Conservation (phyloP, 768 basidiomycete species). For the Strobilomyces echinocephalus region DNA sequence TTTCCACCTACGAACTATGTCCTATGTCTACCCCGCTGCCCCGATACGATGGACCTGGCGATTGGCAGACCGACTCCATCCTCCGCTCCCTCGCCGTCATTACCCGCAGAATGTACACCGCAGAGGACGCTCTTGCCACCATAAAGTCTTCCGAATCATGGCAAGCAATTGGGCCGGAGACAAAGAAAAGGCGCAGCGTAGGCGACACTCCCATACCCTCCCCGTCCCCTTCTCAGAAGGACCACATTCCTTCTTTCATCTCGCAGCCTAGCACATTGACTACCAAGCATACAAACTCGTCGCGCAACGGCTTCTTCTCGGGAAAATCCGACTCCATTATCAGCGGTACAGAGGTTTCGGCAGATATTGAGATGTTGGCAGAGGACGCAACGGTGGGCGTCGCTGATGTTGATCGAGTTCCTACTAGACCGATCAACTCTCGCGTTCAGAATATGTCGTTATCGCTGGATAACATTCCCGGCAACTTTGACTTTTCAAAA, state of each 20-base stretch:
- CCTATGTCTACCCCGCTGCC: slow-evolving; percentile 48
- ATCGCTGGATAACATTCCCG: slow-evolving; percentile 47
- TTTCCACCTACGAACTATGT: slow-evolving; percentile 57
- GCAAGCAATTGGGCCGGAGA: slow-evolving; percentile 35
- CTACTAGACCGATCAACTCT: slow-evolving; percentile 23
- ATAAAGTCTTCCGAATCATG: slow-evolving; percentile 37
- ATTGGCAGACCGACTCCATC: slow-evolving; percentile 58
- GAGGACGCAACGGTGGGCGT: slow-evolving; percentile 25
- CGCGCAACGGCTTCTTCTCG: slow-evolving; percentile 22
- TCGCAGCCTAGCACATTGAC: slow-evolving; percentile 25
- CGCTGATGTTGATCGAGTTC: slow-evolving; percentile 20
- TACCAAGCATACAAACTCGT: slow-evolving; percentile 10
- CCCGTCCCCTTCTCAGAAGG: slow-evolving; percentile 26
- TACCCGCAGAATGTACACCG: slow-evolving; percentile 50
- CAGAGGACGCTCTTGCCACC: slow-evolving; percentile 43
- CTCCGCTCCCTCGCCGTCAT: slow-evolving; percentile 47
- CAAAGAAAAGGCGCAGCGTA: slow-evolving; percentile 43
- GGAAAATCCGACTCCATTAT: slow-evolving; percentile 19
- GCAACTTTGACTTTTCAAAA: slow-evolving; percentile 34
- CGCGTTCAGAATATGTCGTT: slow-evolving; percentile 42
- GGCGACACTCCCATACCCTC: slow-evolving; percentile 34
- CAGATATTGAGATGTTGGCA: slow-evolving; percentile 29
- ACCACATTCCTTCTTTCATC: slow-evolving; percentile 8
- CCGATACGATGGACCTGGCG: slow-evolving; percentile 49
- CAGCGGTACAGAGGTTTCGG: slow-evolving; percentile 7